Base-by-base conservation (phyloP, 768 basidiomycete genomes). In the Lactarius hatsudake region DNA sequence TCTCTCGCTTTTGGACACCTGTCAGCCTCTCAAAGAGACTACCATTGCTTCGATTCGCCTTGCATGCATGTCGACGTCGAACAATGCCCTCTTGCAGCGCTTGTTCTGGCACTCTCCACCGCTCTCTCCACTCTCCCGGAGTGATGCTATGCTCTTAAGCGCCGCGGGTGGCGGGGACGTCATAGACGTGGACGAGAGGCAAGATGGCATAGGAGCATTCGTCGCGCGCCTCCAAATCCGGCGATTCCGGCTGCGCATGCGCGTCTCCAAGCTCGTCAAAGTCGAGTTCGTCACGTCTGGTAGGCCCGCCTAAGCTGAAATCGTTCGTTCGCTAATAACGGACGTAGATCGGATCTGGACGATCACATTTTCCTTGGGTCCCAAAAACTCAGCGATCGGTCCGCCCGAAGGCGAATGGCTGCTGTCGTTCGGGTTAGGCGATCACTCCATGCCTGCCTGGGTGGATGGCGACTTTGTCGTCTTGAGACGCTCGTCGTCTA, bases 181-280 rank as follows among this genome's bases (percentile, higher is more conserved):
- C 3, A 82, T 90, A 23, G 79, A 82, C 36, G 84, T 69, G 74
- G 78, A 0, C 79, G 80, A 1, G 82, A 84, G 58, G 79, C 82
- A 58, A 5, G 69, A 63, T 9, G 61, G 59, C 32, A 23, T 53
- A 55, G 85, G 83, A 0, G 77, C 81, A 0, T 91, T 91, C 67
- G 80, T 79, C 0, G 84, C 80, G 3, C 74, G 79, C 32, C 80
- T 89, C 62, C 77, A 77, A 34, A 79, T 87, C 23, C 80, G 81
- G 30, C 79, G 83, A 59, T 91, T 90, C 74, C 87, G 89, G 73
- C 85, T 84, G 71, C 81, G 90, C 18, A 87, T 91, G 88, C 78
- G 83, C 26, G 81, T 89, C 17, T 80, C 84, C 20, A 82, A 82
- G 64, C 65, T 76, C 26, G 81, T 91, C 34, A 72, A 69, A 7